Conservation (phyloP, 805 yeast species). For the Priceomyces medius region DNA sequence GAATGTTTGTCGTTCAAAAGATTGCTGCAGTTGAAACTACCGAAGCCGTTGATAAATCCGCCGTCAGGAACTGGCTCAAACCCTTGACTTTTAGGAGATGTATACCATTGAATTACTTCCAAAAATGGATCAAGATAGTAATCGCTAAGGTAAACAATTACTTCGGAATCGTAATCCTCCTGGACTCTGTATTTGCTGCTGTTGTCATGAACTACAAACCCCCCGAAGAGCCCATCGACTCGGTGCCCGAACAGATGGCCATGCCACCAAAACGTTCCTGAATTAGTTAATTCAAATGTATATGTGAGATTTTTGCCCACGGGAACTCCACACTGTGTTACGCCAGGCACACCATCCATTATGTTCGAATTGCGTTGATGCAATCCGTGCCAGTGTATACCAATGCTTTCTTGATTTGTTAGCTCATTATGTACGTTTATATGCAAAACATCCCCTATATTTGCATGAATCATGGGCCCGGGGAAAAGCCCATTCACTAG, state of each 20-base stretch:
- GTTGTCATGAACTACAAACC: slow-evolving; percentile 14
- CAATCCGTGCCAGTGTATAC: slow-evolving; percentile 21
- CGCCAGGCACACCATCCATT: slow-evolving; percentile 19
- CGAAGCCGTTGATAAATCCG: slow-evolving; percentile 41
- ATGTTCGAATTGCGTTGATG: slow-evolving; percentile 15
- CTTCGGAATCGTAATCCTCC: slow-evolving; percentile 3
- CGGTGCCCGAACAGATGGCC: slow-evolving; percentile 20
- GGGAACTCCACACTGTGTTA: slow-evolving; percentile 18
- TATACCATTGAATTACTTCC: slow-evolving; percentile 27
- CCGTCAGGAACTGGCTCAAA: slow-evolving; percentile 27
- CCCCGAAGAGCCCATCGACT: slow-evolving; percentile 22
- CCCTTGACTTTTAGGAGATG: slow-evolving; percentile 42
- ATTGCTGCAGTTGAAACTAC: slow-evolving; percentile 20
- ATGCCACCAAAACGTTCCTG: slow-evolving; percentile 23
- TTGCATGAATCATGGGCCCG: slow-evolving; percentile 18
- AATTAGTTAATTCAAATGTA: slow-evolving; percentile 13
- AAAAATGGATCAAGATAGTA: slow-evolving; percentile 20
- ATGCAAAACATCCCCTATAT: slow-evolving; percentile 16
- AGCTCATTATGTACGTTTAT: slow-evolving; percentile 14
- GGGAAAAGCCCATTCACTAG: slow-evolving; percentile 36
- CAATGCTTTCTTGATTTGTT: slow-evolving; percentile 11
- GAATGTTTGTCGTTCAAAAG: slow-evolving; percentile 8
- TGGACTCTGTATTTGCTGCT: slow-evolving; percentile 9
- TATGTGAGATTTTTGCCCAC: slow-evolving; percentile 14
- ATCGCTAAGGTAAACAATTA: slow-evolving; percentile 19